Percentiles rank a stretch among this genome's conserved stretches.
Conservation (phyloP, 768 basidiomycete species). For the Kwoniella newhampshirensis region DNA sequence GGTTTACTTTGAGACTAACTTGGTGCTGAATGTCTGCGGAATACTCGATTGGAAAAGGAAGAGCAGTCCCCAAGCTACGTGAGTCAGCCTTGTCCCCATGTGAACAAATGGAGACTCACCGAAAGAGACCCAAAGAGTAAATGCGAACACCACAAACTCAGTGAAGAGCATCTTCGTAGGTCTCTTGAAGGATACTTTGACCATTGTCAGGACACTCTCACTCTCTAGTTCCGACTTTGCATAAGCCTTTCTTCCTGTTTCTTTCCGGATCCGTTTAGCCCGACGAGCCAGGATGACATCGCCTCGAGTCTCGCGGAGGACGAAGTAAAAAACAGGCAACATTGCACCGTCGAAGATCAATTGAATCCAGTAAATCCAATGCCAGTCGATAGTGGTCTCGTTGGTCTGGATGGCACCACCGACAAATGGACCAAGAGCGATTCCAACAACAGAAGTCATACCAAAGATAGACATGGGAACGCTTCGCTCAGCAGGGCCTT, state of each 20-base stretch:
- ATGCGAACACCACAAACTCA: slow-evolving; percentile 20
- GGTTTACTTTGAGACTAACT: neutral
- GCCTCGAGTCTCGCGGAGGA: slow-evolving; percentile 20
- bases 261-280: slow-evolving; percentile 20
- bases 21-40: slow-evolving; percentile 9
- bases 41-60: slow-evolving; percentile 18
- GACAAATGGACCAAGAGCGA: slow-evolving; percentile 12
- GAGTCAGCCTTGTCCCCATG: too few relatives aligned
- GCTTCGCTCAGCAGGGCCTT: slow-evolving; percentile 13
- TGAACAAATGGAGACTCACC: slow-evolving; percentile 1
- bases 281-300: slow-evolving; percentile 18
- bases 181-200: slow-evolving; percentile 8
- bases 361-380: slow-evolving; percentile 22
- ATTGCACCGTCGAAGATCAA: slow-evolving; percentile 22
- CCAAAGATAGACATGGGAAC: slow-evolving; percentile 21
- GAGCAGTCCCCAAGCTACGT: slow-evolving; percentile 1
- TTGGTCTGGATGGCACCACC: slow-evolving; percentile 14
- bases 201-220: neutral
- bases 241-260: slow-evolving; percentile 19
- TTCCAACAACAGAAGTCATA: slow-evolving; percentile 13
- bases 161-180: slow-evolving; percentile 19
- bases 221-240: slow-evolving; percentile 19
- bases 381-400: slow-evolving; percentile 4
- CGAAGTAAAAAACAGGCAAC: slow-evolving; percentile 18
- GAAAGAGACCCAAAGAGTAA: slow-evolving; percentile 21